These are phyloP conservation scores for Tremellales sp. DNA, from an alignment of 1,284 basidiomycete genomes.

Conservation along the genomic window DNA sequence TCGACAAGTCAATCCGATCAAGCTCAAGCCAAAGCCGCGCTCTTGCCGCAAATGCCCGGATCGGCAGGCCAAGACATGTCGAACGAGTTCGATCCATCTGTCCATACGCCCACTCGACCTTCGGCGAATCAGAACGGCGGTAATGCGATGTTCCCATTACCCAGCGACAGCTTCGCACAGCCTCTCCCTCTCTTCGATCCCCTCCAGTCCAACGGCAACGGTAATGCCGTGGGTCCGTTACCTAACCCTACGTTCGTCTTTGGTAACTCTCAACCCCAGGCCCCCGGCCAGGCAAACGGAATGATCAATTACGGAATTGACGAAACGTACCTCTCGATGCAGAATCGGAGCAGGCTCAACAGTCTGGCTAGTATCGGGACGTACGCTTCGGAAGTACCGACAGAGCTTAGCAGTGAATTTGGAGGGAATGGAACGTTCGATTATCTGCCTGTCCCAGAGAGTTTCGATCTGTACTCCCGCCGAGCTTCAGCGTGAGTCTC, in stretches of 20 bases:
- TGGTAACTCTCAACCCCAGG: background rate
- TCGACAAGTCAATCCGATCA: too few relatives aligned
- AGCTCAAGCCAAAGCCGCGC: too few relatives aligned
- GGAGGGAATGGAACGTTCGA: conserved; percentile 2
- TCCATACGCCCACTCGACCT: too few relatives aligned
- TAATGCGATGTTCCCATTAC: too few relatives aligned
- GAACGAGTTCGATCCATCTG: too few relatives aligned
- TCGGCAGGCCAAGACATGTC: too few relatives aligned
- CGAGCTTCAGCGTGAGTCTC: background rate
- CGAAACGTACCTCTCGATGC: conserved; percentile 27
- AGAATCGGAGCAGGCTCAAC: conserved; percentile 34
- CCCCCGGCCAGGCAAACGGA: background rate
- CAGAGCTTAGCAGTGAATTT: background rate
- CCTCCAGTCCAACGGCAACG: background rate
- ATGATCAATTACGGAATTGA: conserved; percentile 7
- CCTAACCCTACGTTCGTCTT: too few relatives aligned
- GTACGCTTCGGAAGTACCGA: conserved; percentile 16
- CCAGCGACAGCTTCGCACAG: conserved; percentile 3
- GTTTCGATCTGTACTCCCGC: background rate
- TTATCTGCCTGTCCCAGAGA: conserved; percentile 7
- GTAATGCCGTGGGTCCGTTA: too few relatives aligned
- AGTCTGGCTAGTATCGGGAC: conserved; percentile 33
- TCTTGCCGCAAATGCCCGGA: too few relatives aligned
- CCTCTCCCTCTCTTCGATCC: background rate
- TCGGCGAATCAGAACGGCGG: too few relatives aligned